phyloP scores from a whole-genome alignment of 257 asterid genomes.

The Przewalskia tangutica region DNA sequence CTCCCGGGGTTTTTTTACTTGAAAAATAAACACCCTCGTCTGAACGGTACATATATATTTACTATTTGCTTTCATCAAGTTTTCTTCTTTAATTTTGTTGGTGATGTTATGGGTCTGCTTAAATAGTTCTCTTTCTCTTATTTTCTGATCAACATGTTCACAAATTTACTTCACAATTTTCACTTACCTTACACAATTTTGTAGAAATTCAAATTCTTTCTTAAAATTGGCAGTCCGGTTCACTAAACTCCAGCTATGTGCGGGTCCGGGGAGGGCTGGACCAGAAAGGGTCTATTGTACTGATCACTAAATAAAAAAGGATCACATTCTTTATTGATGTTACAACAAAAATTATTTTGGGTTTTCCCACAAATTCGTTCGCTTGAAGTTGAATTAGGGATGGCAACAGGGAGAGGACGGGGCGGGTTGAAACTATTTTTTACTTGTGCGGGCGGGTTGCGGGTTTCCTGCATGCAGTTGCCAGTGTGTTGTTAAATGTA shows the following conservation, averaged over 20 bases:
- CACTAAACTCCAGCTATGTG: no score
- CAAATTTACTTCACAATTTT: background rate
- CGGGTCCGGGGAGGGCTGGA: no score
- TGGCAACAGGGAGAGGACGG: no score
- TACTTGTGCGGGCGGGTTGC: no score
- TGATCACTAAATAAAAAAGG: background rate
- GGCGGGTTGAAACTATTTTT: no score
- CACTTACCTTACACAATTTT: background rate
- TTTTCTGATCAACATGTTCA: background rate
- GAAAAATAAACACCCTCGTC: background rate
- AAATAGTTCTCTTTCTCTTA: background rate
- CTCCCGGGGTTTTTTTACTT: background rate
- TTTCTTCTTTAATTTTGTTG: background rate
- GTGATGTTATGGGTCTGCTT: background rate
- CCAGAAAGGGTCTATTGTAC: no score
- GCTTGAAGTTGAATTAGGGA: background rate
- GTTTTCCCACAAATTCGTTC: no score
- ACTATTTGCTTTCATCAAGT: background rate
- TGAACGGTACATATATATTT: background rate
- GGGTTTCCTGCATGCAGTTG: no score
- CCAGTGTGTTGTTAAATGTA: no score
- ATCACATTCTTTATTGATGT: background rate
- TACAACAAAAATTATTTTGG: background rate
- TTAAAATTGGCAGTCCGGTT: no score
- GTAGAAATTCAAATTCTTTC: background rate